These are phyloP conservation scores for Cladophialophora psammophila DNA, from an alignment of 2,329 filamentous ascomycete species.

Conservation along the genomic window DNA sequence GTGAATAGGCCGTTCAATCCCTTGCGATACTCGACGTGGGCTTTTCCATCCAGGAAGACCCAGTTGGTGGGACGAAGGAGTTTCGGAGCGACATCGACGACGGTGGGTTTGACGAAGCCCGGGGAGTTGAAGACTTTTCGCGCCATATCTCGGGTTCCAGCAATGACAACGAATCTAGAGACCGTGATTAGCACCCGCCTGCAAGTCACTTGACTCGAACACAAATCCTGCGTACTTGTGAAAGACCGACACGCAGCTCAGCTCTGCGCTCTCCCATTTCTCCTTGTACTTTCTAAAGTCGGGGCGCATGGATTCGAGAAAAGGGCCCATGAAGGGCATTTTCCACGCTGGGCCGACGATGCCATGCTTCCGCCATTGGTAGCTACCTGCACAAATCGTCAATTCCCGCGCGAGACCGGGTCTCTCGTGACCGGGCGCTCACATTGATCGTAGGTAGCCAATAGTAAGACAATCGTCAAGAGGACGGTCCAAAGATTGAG, in stretches of 20 bases:
- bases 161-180: slow-evolving; percentile 90
- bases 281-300: slow-evolving; percentile 89
- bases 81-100: slow-evolving; percentile 93
- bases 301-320: slow-evolving; percentile 88
- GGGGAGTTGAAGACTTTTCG: slow-evolving; percentile 98
- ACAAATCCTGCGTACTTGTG: slow-evolving; percentile 76
- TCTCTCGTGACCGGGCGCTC: slow-evolving; percentile 34
- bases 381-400: slow-evolving; percentile 66
- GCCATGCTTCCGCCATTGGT: slow-evolving; percentile 75
- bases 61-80: slow-evolving; percentile 91
- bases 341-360: slow-evolving; percentile 80
- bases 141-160: slow-evolving; percentile 91
- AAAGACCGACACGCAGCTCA: slow-evolving; percentile 98
- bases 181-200: neutral
- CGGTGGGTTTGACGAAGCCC: slow-evolving; percentile 88
- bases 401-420: slow-evolving; percentile 12
- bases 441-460: slow-evolving; percentile 91
- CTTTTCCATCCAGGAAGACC: slow-evolving; percentile 96
- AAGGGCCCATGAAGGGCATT: slow-evolving; percentile 90
- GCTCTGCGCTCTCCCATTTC: slow-evolving; percentile 88
- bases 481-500: slow-evolving; percentile 70
- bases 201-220: neutral
- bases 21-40: slow-evolving; percentile 96
- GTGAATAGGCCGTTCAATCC: slow-evolving; percentile 95
- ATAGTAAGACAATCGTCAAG: slow-evolving; percentile 72